Conservation (phyloP, 1,284 basidiomycete genomes). For the Mycosarcoma maydis region DNA sequence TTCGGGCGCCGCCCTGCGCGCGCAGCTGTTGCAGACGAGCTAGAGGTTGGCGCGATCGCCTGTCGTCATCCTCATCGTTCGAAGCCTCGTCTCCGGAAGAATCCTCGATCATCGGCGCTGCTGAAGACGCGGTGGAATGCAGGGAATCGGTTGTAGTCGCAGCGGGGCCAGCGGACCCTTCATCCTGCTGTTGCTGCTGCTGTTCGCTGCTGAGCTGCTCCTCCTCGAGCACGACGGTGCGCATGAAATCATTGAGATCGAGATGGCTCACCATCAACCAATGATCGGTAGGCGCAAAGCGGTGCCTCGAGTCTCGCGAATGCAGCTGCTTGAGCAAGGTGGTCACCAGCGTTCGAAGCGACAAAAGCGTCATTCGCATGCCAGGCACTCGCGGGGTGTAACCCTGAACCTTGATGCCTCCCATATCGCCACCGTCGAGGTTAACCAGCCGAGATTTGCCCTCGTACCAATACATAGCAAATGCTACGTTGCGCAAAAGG, state of each 20-base stretch:
- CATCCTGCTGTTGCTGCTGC: constrained; percentile 12
- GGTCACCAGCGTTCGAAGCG: constrained; percentile 52
- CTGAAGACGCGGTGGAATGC: not conserved
- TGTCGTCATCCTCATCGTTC: constrained; percentile 21
- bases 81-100: constrained; percentile 9
- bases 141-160: not conserved
- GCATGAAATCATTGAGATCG: constrained; percentile 85
- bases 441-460: constrained; percentile 44
- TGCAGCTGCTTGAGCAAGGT: constrained; percentile 63
- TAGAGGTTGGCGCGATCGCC: constrained; percentile 12
- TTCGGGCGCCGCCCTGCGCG: constrained; percentile 21
- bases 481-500: constrained; percentile 80
- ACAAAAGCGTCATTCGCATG: constrained; percentile 44
- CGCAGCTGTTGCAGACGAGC: constrained; percentile 26
- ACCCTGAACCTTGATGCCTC: not conserved
- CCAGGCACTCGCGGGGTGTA: constrained; percentile 44
- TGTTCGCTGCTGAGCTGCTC: constrained; percentile 49
- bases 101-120: constrained; percentile 2
- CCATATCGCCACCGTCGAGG: constrained; percentile 17
- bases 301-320: constrained; percentile 52
- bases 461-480: constrained; percentile 81
- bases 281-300: constrained; percentile 71
- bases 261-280: constrained; percentile 81
- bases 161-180: not conserved
- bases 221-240: constrained; percentile 77